These are phyloP conservation scores for Rhizomucor pusillus DNA, from an alignment of 371 early-diverging fungal genomes.

Conservation along the genomic window DNA sequence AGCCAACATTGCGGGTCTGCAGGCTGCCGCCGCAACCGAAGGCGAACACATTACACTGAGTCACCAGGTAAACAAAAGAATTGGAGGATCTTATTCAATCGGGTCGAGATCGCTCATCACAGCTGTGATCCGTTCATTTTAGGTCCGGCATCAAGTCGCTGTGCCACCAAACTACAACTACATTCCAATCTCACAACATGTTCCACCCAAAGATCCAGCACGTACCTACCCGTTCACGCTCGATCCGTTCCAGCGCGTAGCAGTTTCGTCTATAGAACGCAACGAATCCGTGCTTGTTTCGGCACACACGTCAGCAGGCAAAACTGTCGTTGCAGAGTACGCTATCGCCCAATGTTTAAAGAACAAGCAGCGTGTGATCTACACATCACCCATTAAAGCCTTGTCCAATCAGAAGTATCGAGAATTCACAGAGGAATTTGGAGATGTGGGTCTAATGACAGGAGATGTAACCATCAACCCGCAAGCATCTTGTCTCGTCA, in stretches of 20 bases:
- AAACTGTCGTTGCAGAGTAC: constrained; percentile 99
- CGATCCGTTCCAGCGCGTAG: constrained; percentile 98
- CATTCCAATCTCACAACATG: constrained; percentile 84
- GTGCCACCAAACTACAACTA: constrained; percentile 88
- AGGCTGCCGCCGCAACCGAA: constrained; percentile 50
- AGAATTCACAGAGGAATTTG: constrained; percentile 97
- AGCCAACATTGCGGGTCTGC: constrained; percentile 64
- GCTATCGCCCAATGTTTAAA: constrained; percentile 96
- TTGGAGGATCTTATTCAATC: background rate
- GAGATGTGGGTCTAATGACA: constrained; percentile 99
- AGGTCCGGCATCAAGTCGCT: constrained; percentile 95
- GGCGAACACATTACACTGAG: constrained; percentile 55
- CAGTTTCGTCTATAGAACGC: constrained; percentile 91
- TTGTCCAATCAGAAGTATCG: constrained; percentile 99
- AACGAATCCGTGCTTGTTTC: constrained; percentile 97
- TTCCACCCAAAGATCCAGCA: constrained; percentile 78
- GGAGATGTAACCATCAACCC: constrained; percentile 99
- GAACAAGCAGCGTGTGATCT: constrained; percentile 98
- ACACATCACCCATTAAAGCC: constrained; percentile 99
- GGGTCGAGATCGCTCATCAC: background rate
- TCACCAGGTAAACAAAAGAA: constrained; percentile 41
- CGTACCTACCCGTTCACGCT: constrained; percentile 92
- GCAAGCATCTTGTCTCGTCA: constrained; percentile 96
- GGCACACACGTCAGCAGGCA: constrained; percentile 99
- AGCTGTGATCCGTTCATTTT: constrained; percentile 1